Conservation (phyloP, 805 yeast genomes). For the Kluyveromyces lactis region DNA sequence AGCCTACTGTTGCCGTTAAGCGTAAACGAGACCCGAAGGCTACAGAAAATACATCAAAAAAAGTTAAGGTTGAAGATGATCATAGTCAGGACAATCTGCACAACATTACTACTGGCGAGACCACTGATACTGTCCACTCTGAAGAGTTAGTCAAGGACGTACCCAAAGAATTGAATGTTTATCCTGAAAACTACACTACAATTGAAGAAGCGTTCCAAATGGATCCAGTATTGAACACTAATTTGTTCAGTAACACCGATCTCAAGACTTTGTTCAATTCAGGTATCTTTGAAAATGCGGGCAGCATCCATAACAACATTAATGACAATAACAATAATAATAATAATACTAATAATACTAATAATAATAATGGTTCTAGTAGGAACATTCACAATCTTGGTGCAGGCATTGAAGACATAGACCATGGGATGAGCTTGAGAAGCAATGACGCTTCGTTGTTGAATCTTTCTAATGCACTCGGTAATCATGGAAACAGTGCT, state of each 20-base stretch:
- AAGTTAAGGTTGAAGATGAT: constrained; percentile 10
- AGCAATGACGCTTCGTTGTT: not conserved
- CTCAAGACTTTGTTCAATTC: constrained; percentile 14
- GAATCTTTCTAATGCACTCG: not conserved
- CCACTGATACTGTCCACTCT: constrained; percentile 1
- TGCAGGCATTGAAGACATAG: too few relatives aligned
- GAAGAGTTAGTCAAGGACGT: constrained; percentile 3
- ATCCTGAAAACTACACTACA: constrained; percentile 5
- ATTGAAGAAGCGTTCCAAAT: constrained; percentile 22
- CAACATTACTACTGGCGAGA: not conserved
- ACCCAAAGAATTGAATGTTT: constrained; percentile 2
- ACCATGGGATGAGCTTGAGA: not conserved
- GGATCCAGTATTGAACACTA: constrained; percentile 26
- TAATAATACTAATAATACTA: constrained; percentile 1
- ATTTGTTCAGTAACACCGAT: constrained; percentile 18
- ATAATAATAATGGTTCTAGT: not conserved
- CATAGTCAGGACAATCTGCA: not conserved
- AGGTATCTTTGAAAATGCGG: constrained; percentile 3
- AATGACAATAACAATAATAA: not conserved
- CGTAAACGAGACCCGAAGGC: not conserved
- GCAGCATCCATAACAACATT: not conserved
- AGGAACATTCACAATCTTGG: not conserved
- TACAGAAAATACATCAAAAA: constrained; percentile 6
- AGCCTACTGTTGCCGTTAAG: constrained; percentile 9
- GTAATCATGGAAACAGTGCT: not conserved